Base-by-base conservation (phyloP, 2,329 filamentous ascomycete species). In the Aspergillus sp. region DNA sequence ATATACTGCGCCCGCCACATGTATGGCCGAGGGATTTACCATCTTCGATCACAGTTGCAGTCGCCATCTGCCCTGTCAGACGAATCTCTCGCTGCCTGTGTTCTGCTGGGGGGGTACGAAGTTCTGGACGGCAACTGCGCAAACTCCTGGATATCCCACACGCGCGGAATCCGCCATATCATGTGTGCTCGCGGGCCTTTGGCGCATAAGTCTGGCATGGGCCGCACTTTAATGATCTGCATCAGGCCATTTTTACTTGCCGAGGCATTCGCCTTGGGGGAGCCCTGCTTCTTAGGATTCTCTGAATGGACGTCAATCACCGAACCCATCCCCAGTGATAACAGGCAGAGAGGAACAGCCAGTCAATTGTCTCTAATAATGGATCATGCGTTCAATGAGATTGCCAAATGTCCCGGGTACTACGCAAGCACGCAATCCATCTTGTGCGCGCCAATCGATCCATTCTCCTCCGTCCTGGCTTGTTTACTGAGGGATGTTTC, bases 61-160 rank as follows among this genome's bases (percentile, higher is more conserved):
- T 46, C 55, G 0, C 14, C 9, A 4, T n/a, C 14, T 1, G 55
- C 55, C 1, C 47, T 58, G 11, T 14, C 47, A 6, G 55, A 58
- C 23, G 50, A 58, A n/a, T 49, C 55, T 3, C 48, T 56, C 5
- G 55, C 55, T 4, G 50, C 53, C 13, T 49, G 49, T 1, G 44
- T 58, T n/a, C 32, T 58, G 7, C 36, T 58, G 5, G 55, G 50
- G 1, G 53, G 50, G 2, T 58, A 56, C 45, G 56, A 58, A 19
- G 25, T 56, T 21, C 17, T 58, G 11, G 56, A 58, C 41, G 50
- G 53, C 1, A 53, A 16, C 17, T 45, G 34, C 32, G 25, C 25
- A 14, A 13, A 21, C 2, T 42, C 40, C 17, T 42, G 16, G 40
- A 19, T 42, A n/a, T 42, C 40, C 17, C 40, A 38, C n/a, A 38